Evolutionary conservation across 345 rosid genomes (phyloP).

Genomic region (Kandelia obovata): DNA sequence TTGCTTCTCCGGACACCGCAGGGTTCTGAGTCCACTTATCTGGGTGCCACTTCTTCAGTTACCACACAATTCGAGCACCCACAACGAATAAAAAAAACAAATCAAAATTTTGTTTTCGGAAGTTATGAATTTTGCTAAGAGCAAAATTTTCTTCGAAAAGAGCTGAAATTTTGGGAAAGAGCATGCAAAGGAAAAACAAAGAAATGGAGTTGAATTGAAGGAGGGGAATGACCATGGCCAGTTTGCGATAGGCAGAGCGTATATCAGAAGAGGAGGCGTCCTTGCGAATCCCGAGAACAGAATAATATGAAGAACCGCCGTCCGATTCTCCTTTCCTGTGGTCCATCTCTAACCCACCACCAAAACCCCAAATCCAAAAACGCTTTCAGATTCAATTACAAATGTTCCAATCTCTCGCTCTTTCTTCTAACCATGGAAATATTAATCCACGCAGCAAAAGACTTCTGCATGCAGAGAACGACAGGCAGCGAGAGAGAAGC

Average conservation of each 20-base stretch:
- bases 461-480: slow-evolving; percentile 1
- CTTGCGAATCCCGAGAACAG: slow-evolving; percentile 70
- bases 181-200: background rate
- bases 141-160: too few species aligned
- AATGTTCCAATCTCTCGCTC: too few species aligned
- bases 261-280: slow-evolving; percentile 82
- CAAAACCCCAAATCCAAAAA: background rate
- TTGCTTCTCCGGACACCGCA: slow-evolving; percentile 62
- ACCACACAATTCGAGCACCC: too few species aligned
- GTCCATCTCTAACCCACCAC: slow-evolving; percentile 42
- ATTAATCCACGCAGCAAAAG: too few species aligned
- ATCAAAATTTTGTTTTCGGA: background rate
- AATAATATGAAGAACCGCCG: slow-evolving; percentile 65
- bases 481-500: background rate
- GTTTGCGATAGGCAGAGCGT: slow-evolving; percentile 78
- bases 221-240: slow-evolving; percentile 58
- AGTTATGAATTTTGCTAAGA: too few species aligned
- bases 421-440: background rate
- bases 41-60: slow-evolving; percentile 86
- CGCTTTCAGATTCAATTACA: background rate
- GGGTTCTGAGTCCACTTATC: slow-evolving; percentile 61
- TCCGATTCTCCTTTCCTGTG: slow-evolving; percentile 59
- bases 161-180: too few species aligned
- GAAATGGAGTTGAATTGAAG: background rate
- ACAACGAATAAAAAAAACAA: background rate